Conservation (phyloP, 306 rosid genomes). For the Fragaria nilgerrensis region DNA sequence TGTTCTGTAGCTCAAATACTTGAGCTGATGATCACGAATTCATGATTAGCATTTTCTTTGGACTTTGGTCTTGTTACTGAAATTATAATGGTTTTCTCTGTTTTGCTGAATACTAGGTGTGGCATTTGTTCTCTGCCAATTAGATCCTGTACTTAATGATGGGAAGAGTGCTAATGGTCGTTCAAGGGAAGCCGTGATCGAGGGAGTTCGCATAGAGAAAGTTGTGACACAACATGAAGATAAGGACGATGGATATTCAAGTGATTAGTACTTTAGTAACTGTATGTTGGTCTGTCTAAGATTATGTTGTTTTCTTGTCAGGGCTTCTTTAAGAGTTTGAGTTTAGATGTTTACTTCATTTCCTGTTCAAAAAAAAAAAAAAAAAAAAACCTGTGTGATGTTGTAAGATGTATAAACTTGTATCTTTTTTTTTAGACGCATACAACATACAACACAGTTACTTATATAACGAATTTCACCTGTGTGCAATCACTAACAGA, state of each 20-base stretch:
- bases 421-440: no score
- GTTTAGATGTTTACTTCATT: neutral
- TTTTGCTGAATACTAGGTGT: constrained; percentile 52
- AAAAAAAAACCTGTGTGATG: no score
- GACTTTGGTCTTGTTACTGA: neutral
- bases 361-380: no score
- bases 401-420: no score
- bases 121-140: constrained; percentile 86
- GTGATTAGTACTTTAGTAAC: constrained; percentile 52
- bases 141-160: constrained; percentile 83
- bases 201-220: constrained; percentile 79
- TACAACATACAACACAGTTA: no score
- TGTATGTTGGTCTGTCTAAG: neutral
- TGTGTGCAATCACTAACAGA: no score
- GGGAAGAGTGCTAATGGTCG: constrained; percentile 56
- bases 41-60: neutral
- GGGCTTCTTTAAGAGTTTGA: neutral
- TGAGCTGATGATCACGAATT: neutral
- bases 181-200: constrained; percentile 73
- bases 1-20: no score
- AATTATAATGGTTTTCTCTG: neutral
- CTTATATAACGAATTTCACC: no score
- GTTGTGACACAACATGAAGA: constrained; percentile 81
- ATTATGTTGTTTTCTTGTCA: neutral
- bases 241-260: constrained; percentile 61